Conservation (phyloP, 352 stramenopile species). For the Pythium sp. region DNA sequence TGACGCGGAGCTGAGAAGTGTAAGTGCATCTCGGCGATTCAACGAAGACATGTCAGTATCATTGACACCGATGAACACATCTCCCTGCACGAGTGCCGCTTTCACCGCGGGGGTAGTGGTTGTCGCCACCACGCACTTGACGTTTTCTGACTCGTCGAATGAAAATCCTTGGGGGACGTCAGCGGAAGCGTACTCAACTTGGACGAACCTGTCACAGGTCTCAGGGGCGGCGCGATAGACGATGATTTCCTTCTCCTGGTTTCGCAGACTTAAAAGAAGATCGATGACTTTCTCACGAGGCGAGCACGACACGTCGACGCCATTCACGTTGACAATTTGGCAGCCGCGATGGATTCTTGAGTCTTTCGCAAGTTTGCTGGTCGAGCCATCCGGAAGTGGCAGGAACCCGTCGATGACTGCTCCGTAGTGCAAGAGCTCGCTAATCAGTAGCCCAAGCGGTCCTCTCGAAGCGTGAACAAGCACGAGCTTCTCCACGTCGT, state of each 20-base stretch:
- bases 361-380: conserved; percentile 33
- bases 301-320: conserved; percentile 35
- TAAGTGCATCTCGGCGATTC: conserved; percentile 27
- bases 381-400: conserved; percentile 31
- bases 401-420: conserved; percentile 56
- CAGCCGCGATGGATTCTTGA: conserved; percentile 46
- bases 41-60: conserved; percentile 35
- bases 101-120: conserved; percentile 13
- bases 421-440: conserved; percentile 34
- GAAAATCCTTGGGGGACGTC: conserved; percentile 28
- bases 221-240: conserved; percentile 37
- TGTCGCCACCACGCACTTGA: conserved; percentile 36
- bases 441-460: conserved; percentile 46
- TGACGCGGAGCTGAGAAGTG: conserved; percentile 25
- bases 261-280: conserved; percentile 29
- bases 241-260: conserved; percentile 55
- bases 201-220: conserved; percentile 27
- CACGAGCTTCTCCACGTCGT: conserved; percentile 57
- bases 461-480: conserved; percentile 35
- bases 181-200: conserved; percentile 21
- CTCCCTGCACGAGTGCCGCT: conserved; percentile 22
- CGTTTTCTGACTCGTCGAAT: conserved; percentile 33
- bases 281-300: conserved; percentile 37
- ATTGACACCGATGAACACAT: conserved; percentile 51
- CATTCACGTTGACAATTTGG: conserved; percentile 56